Conservation (phyloP, 75 land plant genomes). For the Sequoiadendron giganteum region DNA sequence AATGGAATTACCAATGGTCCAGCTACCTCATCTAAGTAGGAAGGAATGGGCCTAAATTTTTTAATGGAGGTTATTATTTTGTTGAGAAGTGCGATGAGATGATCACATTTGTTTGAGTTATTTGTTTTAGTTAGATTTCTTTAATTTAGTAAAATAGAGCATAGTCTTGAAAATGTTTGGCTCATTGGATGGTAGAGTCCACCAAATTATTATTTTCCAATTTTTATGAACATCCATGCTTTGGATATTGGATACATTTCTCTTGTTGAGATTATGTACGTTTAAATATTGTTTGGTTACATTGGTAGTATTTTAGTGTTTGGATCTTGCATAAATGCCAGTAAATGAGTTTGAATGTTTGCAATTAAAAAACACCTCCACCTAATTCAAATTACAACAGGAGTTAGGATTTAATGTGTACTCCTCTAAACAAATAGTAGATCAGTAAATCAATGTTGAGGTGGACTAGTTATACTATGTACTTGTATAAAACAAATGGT, state of each 20-base stretch:
- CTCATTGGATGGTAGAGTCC: neutral
- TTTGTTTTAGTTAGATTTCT: too few relatives aligned
- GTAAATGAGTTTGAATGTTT: too few relatives aligned
- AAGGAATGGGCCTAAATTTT: neutral
- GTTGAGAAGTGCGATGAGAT: neutral
- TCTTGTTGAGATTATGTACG: neutral
- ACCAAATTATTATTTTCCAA: neutral
- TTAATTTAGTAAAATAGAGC: neutral
- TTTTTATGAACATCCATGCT: neutral
- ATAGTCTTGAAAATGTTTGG: neutral
- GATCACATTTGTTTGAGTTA: too few relatives aligned
- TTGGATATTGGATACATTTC: neutral
- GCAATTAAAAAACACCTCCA: too few relatives aligned
- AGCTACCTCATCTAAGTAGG: constrained; percentile 6
- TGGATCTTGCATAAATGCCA: too few relatives aligned
- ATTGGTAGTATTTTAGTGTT: neutral
- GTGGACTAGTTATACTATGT: too few relatives aligned
- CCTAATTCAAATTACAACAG: too few relatives aligned
- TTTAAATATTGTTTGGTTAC: neutral
- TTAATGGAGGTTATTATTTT: neutral
- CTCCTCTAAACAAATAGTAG: too few relatives aligned
- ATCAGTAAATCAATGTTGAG: too few relatives aligned
- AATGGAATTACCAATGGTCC: neutral
- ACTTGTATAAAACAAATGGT: too few relatives aligned
- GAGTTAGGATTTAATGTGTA: too few relatives aligned